A percentile compares a stretch with the other conserved stretches of the same genome.
Conservation (phyloP, 192 early-diverging fungal species). For the Diversispora epigaea region DNA sequence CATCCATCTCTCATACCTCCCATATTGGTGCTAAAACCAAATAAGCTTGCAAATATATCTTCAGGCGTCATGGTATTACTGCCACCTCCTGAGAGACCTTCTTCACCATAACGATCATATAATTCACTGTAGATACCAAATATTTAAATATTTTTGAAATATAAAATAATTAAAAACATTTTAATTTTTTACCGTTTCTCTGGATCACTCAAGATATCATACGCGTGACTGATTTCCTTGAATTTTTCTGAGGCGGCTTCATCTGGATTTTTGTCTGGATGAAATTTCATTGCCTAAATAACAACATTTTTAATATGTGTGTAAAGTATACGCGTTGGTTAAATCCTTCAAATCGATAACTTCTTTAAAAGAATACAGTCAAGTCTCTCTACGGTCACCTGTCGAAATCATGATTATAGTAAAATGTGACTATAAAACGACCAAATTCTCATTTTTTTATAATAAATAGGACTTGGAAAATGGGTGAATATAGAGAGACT, state of each 20-base stretch:
- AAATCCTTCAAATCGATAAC: neutral
- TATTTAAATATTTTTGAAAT: no score
- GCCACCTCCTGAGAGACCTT: constrained; percentile 70
- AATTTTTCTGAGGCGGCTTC: constrained; percentile 67
- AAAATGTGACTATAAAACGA: no score
- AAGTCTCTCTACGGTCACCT: no score
- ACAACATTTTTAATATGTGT: no score
- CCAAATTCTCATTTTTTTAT: no score
- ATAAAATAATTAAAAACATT: no score
- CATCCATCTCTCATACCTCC: no score
- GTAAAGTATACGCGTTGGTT: constrained; percentile 2
- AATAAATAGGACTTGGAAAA: no score
- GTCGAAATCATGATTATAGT: no score
- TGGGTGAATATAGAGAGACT: no score
- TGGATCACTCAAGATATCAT: constrained; percentile 80
- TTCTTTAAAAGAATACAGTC: neutral
- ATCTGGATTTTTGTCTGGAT: constrained; percentile 82
- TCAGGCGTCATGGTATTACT: constrained; percentile 72
- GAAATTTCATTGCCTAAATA: constrained; percentile 62
- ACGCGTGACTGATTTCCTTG: constrained; percentile 88
- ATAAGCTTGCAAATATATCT: constrained; percentile 84
- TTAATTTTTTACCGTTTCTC: constrained; percentile 55
- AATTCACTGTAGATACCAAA: constrained; percentile 59
- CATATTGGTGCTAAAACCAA: constrained; percentile 66
- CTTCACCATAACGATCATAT: constrained; percentile 92